phyloP scores from a whole-genome alignment of 441 rosid species.

The Erodium texanum region DNA sequence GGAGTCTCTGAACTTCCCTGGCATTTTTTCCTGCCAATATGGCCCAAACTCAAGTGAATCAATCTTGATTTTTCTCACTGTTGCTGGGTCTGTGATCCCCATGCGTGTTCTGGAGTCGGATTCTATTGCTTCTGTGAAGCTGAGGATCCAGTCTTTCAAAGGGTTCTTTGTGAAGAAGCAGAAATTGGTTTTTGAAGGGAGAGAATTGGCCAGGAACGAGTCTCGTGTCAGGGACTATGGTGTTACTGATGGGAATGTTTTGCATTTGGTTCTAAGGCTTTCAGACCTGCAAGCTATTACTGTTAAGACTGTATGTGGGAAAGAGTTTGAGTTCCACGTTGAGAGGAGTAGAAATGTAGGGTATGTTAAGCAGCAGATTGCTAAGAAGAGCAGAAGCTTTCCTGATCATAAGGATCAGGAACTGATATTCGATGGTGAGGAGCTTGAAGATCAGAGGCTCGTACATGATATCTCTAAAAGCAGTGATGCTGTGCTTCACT shows the following conservation, averaged over 20 bases:
- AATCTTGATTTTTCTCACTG: slow-evolving; percentile 48
- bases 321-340: slow-evolving; percentile 62
- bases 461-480: slow-evolving; percentile 43
- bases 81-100: slow-evolving; percentile 57
- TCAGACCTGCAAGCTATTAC: slow-evolving; percentile 63
- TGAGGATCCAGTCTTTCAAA: slow-evolving; percentile 71
- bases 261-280: slow-evolving; percentile 70
- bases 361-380: slow-evolving; percentile 55
- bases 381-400: slow-evolving; percentile 48
- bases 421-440: slow-evolving; percentile 60
- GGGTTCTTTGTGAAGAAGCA: slow-evolving; percentile 71
- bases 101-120: slow-evolving; percentile 61
- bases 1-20: slow-evolving; percentile 34
- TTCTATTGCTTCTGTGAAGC: slow-evolving; percentile 72
- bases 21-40: slow-evolving; percentile 21
- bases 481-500: slow-evolving; percentile 60
- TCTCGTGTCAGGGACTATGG: slow-evolving; percentile 67
- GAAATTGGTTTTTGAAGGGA: slow-evolving; percentile 71
- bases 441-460: slow-evolving; percentile 54
- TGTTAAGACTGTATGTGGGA: slow-evolving; percentile 51
- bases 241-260: slow-evolving; percentile 56
- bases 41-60: slow-evolving; percentile 27
- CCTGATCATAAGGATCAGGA: slow-evolving; percentile 62
- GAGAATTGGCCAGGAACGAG: slow-evolving; percentile 60
- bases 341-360: slow-evolving; percentile 55